Percentiles rank a stretch among this genome's conserved stretches.
phyloP scores from a whole-genome alignment of 192 early-diverging fungal species.

The Coemansia sp. region DNA sequence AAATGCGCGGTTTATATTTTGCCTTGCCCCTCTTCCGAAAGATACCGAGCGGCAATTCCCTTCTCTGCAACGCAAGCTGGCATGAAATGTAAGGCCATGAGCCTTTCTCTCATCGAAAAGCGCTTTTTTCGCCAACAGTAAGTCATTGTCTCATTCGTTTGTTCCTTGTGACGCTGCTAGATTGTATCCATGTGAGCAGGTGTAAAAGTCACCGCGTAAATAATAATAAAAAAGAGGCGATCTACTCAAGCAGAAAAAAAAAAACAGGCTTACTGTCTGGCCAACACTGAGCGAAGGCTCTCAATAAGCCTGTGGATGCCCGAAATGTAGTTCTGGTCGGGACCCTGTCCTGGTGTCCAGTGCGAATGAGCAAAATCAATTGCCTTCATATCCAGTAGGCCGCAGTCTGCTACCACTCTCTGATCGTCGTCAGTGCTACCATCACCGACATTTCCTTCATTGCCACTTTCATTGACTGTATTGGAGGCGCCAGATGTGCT shows the following conservation, averaged over 20 bases:
- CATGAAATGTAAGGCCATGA: too few species aligned
- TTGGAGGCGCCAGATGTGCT: not conserved
- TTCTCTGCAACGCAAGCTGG: too few species aligned
- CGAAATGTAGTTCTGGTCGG: slow-evolving; percentile 67
- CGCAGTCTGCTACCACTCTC: slow-evolving; percentile 35
- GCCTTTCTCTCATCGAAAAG: too few species aligned
- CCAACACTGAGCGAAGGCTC: slow-evolving; percentile 51
- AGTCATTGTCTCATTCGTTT: not conserved
- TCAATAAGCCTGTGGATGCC: slow-evolving; percentile 63
- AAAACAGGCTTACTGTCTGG: not conserved
- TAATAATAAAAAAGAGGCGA: too few species aligned
- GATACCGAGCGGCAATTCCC: too few species aligned
- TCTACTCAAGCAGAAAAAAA: too few species aligned
- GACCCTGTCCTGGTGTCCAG: slow-evolving; percentile 61
- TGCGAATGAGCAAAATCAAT: slow-evolving; percentile 92
- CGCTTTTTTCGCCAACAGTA: slow-evolving; percentile 1
- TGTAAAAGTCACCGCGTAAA: too few species aligned
- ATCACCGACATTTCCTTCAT: slow-evolving; percentile 1
- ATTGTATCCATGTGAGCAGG: not conserved
- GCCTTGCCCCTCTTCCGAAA: too few species aligned
- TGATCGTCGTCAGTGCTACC: slow-evolving; percentile 26
- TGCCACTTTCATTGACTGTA: slow-evolving; percentile 3
- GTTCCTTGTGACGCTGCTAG: not conserved
- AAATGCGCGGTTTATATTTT: too few species aligned
- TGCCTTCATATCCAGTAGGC: slow-evolving; percentile 62